Conservation (phyloP, 148 eudicot species). For the Camellia granthamiana region DNA sequence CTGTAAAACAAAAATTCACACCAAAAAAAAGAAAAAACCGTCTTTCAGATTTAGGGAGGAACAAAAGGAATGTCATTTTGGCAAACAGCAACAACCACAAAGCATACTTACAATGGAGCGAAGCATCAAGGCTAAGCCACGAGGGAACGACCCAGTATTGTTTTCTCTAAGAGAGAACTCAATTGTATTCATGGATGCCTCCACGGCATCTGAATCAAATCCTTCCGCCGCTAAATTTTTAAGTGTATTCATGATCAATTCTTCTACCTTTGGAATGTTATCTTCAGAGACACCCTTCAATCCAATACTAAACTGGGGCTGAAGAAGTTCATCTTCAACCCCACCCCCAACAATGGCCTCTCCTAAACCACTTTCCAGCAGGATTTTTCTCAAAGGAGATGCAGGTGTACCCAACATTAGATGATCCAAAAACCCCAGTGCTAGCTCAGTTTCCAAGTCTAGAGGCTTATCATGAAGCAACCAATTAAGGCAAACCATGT, state of each 20-base stretch:
- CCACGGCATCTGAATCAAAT: constrained; percentile 83
- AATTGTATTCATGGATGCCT: constrained; percentile 97
- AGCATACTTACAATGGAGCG: constrained; percentile 70
- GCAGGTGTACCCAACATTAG: constrained; percentile 96
- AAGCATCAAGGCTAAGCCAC: constrained; percentile 94
- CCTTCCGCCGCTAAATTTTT: constrained; percentile 71
- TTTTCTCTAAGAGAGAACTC: constrained; percentile 96
- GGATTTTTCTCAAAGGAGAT: constrained; percentile 88
- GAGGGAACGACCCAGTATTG: constrained; percentile 95
- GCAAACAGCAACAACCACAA: not conserved
- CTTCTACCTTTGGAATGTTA: constrained; percentile 85
- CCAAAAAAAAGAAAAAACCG: not conserved
- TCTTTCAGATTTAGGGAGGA: not conserved
- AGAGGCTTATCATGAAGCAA: constrained; percentile 80
- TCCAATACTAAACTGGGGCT: constrained; percentile 91
- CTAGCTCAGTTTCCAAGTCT: constrained; percentile 91
- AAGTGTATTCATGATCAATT: constrained; percentile 60
- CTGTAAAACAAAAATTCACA: constrained; percentile 32
- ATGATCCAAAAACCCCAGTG: constrained; percentile 80
- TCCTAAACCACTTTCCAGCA: constrained; percentile 94
- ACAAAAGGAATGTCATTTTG: not conserved
- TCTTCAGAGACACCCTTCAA: constrained; percentile 86
- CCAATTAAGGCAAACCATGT: constrained; percentile 99
- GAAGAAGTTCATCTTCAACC: constrained; percentile 85
- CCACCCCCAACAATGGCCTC: constrained; percentile 98